A percentile compares a stretch with the other conserved stretches of the same genome.
Conservation (phyloP, 139 green algal genomes). For the Marvania coccoides region DNA sequence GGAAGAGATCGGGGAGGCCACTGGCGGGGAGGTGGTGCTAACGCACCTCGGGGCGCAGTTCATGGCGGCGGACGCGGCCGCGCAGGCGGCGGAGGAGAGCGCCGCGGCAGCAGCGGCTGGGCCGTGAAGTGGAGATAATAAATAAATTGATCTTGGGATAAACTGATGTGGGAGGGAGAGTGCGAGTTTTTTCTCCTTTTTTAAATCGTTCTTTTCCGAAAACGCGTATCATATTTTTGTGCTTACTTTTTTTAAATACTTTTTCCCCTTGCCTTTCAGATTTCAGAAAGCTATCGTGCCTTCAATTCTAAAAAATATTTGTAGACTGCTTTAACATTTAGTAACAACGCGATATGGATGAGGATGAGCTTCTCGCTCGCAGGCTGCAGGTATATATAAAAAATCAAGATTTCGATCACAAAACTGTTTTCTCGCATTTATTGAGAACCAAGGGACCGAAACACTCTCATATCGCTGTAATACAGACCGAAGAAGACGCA, state of each 20-base stretch:
- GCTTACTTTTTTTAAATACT: too few species aligned
- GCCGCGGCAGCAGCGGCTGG: not conserved
- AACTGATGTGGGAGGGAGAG: not conserved
- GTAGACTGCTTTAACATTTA: too few species aligned
- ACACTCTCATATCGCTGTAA: too few species aligned
- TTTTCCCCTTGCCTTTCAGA: too few species aligned
- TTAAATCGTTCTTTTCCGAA: too few species aligned
- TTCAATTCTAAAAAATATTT: too few species aligned
- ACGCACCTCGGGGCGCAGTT: conserved; percentile 53
- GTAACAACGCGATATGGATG: too few species aligned
- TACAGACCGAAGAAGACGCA: conserved; percentile 3
- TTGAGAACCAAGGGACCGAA: too few species aligned
- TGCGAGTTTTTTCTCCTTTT: not conserved
- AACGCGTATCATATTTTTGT: too few species aligned
- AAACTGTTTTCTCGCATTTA: not conserved
- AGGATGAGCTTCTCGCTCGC: conserved; percentile 24
- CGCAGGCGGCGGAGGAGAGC: not conserved
- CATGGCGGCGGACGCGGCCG: not conserved
- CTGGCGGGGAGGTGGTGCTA: conserved; percentile 50
- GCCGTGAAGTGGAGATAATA: not conserved
- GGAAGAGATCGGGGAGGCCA: conserved; percentile 39
- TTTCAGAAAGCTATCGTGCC: too few species aligned
- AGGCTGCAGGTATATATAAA: conserved; percentile 17
- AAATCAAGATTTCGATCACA: too few species aligned
- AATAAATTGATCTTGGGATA: not conserved